These are phyloP conservation scores for Gnomoniopsis sp. DNA, from an alignment of 2,329 filamentous ascomycete species.

Conservation along the genomic window DNA sequence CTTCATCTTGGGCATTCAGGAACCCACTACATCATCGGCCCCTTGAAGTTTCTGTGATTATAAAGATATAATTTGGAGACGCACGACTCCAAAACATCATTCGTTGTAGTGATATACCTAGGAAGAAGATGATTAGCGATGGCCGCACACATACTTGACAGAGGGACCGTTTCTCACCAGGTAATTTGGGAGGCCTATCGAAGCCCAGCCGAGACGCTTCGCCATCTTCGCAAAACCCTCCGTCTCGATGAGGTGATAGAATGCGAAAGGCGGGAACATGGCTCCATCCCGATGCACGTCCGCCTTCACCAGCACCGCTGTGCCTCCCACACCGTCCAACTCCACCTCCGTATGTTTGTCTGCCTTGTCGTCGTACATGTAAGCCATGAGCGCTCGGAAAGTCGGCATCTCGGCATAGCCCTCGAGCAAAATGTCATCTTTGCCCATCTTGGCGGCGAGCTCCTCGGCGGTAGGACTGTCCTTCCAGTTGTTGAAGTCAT, in stretches of 20 bases:
- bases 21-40: too few species aligned
- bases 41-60: neutral
- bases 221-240: slow-evolving; percentile 99
- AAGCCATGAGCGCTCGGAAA: slow-evolving; percentile 87
- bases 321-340: slow-evolving; percentile 91
- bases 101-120: slow-evolving; percentile 91
- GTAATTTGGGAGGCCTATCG: slow-evolving; percentile 92
- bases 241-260: slow-evolving; percentile 96
- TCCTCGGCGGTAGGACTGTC: slow-evolving; percentile 78
- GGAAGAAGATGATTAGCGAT: neutral
- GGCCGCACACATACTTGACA: neutral
- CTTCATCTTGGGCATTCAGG: neutral
- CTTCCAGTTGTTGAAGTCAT: slow-evolving; percentile 98
- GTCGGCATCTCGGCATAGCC: slow-evolving; percentile 93
- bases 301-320: slow-evolving; percentile 88
- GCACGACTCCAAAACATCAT: slow-evolving; percentile 32
- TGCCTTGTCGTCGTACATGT: slow-evolving; percentile 60
- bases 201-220: slow-evolving; percentile 77
- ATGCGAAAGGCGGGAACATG: slow-evolving; percentile 96
- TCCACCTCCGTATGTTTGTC: slow-evolving; percentile 63
- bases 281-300: slow-evolving; percentile 96
- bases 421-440: slow-evolving; percentile 89
- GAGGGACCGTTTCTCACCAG: slow-evolving; percentile 59
- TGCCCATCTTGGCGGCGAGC: slow-evolving; percentile 75
- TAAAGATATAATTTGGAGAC: neutral